Percentiles rank a stretch among this genome's conserved stretches.
phyloP scores from a whole-genome alignment of 2,329 filamentous ascomycete species.

The Stemphylium lycopersici region DNA sequence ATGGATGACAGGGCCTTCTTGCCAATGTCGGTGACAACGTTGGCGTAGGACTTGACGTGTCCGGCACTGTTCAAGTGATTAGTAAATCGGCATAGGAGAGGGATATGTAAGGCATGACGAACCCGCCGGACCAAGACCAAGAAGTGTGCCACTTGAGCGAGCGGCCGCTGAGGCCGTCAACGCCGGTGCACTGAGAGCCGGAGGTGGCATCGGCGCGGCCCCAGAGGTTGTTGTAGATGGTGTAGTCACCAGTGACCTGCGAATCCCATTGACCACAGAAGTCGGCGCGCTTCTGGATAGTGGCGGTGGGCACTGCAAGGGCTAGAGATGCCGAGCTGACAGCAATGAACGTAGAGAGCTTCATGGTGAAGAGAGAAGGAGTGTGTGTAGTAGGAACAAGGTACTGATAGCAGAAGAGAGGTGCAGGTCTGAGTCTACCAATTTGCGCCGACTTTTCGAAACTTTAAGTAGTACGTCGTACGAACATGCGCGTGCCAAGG shows the following conservation, averaged over 20 bases:
- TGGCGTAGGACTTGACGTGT: constrained; percentile 54
- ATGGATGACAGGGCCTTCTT: constrained; percentile 45
- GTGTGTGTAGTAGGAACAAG: neutral
- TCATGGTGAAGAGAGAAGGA: constrained; percentile 28
- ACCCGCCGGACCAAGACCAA: constrained; percentile 54
- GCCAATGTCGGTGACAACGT: constrained; percentile 48
- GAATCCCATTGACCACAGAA: constrained; percentile 44
- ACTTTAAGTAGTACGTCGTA: constrained; percentile 19
- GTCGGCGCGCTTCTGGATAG: constrained; percentile 40
- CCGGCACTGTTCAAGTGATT: constrained; percentile 21
- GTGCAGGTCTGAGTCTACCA: neutral
- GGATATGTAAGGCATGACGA: constrained; percentile 7
- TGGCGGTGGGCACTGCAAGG: constrained; percentile 36
- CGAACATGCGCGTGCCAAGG: neutral
- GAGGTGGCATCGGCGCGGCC: constrained; percentile 48
- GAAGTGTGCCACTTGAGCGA: constrained; percentile 54
- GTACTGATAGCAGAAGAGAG: neutral
- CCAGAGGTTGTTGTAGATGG: constrained; percentile 55
- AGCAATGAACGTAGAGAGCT: constrained; percentile 32
- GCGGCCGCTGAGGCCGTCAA: constrained; percentile 46
- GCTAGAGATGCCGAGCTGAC: constrained; percentile 38
- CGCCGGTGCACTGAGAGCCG: constrained; percentile 55
- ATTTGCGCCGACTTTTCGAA: constrained; percentile 7
- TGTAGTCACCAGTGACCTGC: constrained; percentile 35
- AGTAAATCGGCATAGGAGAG: neutral